Percentiles rank a stretch among this genome's conserved stretches.
Evolutionary conservation across 345 rosid species (phyloP).

Genomic region (Hibiscus trionum): DNA sequence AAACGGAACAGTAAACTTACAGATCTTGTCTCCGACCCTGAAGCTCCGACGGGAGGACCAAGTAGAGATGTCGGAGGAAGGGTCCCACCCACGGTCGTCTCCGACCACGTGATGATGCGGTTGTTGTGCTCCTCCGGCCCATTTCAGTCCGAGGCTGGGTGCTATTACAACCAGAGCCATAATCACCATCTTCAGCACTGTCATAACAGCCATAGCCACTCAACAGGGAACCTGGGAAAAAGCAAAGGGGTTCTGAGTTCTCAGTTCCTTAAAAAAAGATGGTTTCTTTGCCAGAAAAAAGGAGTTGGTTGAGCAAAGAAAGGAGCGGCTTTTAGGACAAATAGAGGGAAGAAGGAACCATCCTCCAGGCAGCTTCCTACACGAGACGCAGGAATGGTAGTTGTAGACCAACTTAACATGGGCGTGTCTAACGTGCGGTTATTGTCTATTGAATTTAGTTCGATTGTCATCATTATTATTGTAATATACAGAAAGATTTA

Average conservation of each 20-base stretch:
- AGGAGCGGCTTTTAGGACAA: background rate
- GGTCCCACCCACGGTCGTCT: conserved; percentile 65
- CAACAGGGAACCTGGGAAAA: background rate
- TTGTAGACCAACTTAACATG: background rate
- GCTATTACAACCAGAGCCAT: background rate
- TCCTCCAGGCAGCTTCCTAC: background rate
- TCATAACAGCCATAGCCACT: background rate
- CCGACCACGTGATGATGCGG: conserved; percentile 60
- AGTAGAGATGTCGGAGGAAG: conserved; percentile 25
- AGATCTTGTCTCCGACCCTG: conserved; percentile 53
- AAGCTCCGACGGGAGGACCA: conserved; percentile 47
- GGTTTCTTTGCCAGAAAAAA: background rate
- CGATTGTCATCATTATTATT: too few species aligned
- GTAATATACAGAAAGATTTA: too few species aligned
- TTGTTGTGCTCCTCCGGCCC: conserved; percentile 26
- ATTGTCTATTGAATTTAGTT: too few species aligned
- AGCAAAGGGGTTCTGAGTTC: background rate
- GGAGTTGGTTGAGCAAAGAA: background rate
- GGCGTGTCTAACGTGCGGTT: too few species aligned
- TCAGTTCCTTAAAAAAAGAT: background rate
- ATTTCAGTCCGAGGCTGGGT: conserved; percentile 10
- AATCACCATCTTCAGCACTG: conserved; percentile 1
- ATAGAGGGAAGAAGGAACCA: background rate
- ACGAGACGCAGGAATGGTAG: background rate
- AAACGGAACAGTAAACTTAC: conserved; percentile 21